Evolutionary conservation across 2,329 filamentous ascomycete genomes (phyloP).

Genomic region (Neocucurbitaria cava): DNA sequence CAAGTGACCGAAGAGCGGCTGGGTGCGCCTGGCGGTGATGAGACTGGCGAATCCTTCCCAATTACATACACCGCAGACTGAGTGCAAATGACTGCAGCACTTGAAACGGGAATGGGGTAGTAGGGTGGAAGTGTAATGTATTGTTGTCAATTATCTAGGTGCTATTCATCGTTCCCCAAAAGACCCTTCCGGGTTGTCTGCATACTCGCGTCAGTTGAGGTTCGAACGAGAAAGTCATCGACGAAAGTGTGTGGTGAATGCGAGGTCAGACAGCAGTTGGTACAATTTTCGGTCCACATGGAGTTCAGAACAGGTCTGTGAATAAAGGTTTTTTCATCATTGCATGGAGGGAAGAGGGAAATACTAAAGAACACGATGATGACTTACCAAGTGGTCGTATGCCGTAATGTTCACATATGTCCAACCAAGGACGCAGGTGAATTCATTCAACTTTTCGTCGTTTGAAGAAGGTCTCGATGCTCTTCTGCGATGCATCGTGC

Average conservation of each 20-base stretch:
- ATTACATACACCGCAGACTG: neutral
- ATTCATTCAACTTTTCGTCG: slow-evolving; percentile 55
- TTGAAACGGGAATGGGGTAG: neutral
- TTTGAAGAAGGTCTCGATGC: slow-evolving; percentile 79
- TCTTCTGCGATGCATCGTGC: slow-evolving; percentile 78
- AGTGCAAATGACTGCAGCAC: neutral
- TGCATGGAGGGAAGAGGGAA: slow-evolving; percentile 27
- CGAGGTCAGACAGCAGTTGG: slow-evolving; percentile 81
- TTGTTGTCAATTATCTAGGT: neutral
- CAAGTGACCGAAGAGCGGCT: neutral
- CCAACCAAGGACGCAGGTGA: neutral
- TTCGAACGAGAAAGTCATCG: neutral
- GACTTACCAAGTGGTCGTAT: slow-evolving; percentile 28
- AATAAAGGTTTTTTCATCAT: slow-evolving; percentile 67
- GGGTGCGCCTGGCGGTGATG: neutral
- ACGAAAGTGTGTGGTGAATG: neutral
- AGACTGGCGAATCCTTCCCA: neutral
- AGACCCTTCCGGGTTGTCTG: neutral
- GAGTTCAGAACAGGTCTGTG: slow-evolving; percentile 86
- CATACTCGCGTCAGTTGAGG: slow-evolving; percentile 10
- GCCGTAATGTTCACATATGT: neutral
- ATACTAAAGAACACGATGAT: neutral
- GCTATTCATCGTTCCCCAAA: neutral
- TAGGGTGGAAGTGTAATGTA: neutral
- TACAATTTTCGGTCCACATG: slow-evolving; percentile 74